These are phyloP conservation scores for Fusarium sp. DNA, from an alignment of 2,329 filamentous ascomycete genomes.

Conservation along the genomic window DNA sequence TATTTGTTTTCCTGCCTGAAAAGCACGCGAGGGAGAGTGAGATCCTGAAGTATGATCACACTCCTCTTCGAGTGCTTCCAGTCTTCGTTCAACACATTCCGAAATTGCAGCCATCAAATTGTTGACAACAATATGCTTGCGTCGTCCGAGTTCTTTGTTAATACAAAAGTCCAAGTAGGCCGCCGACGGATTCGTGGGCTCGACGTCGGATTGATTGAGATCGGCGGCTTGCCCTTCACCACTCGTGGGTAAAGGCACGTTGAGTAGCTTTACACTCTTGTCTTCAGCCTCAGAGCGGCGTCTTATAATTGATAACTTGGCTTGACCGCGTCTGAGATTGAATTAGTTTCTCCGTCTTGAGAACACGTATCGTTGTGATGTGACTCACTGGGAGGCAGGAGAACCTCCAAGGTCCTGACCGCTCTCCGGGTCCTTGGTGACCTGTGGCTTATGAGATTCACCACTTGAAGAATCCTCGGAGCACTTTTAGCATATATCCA, in stretches of 20 bases:
- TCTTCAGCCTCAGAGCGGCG: slow-evolving; percentile 26
- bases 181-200: slow-evolving; percentile 49
- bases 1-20: slow-evolving; percentile 16
- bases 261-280: slow-evolving; percentile 31
- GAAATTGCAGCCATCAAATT: slow-evolving; percentile 35
- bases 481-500: background rate
- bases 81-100: slow-evolving; percentile 37
- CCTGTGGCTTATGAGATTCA: slow-evolving; percentile 16
- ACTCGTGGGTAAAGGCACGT: slow-evolving; percentile 36
- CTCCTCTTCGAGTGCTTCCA: slow-evolving; percentile 40
- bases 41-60: slow-evolving; percentile 31
- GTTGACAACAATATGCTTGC: slow-evolving; percentile 25
- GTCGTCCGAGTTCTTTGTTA: slow-evolving; percentile 28
- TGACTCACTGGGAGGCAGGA: slow-evolving; percentile 38
- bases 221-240: slow-evolving; percentile 43
- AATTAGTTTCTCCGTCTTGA: background rate
- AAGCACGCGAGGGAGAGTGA: slow-evolving; percentile 34
- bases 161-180: slow-evolving; percentile 39
- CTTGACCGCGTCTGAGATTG: slow-evolving; percentile 27
- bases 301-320: slow-evolving; percentile 24
- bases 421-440: slow-evolving; percentile 42
- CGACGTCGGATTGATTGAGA: slow-evolving; percentile 31
- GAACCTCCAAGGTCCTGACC: slow-evolving; percentile 44
- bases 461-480: slow-evolving; percentile 23
- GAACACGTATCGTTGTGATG: no score